Evolutionary conservation across 257 asterid species (phyloP), one percentile per base, ranked within the genome.

Genomic region (Penstemon eatonii): DNA sequence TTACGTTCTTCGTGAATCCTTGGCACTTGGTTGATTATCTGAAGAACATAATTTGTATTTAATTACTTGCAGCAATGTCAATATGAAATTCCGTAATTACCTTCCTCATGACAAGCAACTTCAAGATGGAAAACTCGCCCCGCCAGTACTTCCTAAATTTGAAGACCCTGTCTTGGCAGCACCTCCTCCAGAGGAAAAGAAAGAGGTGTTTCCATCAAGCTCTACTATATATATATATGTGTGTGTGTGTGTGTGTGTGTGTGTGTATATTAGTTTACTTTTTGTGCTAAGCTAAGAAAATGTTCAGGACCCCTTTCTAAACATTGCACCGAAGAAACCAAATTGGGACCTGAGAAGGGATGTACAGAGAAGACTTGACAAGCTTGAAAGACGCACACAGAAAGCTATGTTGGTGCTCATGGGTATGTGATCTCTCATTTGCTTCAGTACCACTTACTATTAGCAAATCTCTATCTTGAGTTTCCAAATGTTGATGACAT

Each of bases 271-370:
- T 49, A 12, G 11, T 9, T 44, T 60, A 6, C 46, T 43, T 2
- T 15, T 5, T 42, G 9, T 58, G 64, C 43, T 38, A 10, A 44
- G 41, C 38, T 49, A 15, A 68, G 12, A 55, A 19, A 52, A 69
- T 59, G 58, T 65, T 56, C 79, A 92, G 98, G 96, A 92, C 58
- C 99, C 97, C 4, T 89, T 94, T 81, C 80, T 94, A 36, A 91
- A 88, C 79, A 91, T 94, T 77, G 99, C 95, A 60, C 99, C 99
- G 12, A 94, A 94, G 81, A 94, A 94, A 72, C 96, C 97, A 8
- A 94, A 94, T 73, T 91, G 99, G 99, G 99, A 94, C 72, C 84
- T 94, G 69, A 74, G 95, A 51, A 85, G 96, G 82, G 97, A 94
- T 81, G 96, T 90, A 60, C 99, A 91, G 74, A 94, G 86, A 82